Evolutionary conservation across 352 stramenopile species (phyloP), one percentile per base, ranked within the genome.

Genomic region (Globisporangium mamillatum): DNA sequence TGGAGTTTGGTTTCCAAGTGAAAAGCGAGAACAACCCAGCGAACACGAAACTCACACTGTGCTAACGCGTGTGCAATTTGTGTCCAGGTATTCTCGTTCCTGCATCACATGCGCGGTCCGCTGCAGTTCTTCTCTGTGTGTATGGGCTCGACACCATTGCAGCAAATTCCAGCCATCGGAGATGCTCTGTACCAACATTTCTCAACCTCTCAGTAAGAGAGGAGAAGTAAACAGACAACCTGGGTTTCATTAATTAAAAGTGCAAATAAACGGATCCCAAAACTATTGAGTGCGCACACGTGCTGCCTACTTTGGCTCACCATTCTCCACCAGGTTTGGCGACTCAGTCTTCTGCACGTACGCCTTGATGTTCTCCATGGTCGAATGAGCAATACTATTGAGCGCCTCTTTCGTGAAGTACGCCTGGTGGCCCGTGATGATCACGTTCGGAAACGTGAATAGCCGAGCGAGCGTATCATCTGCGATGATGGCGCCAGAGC

Each of bases 321-420:
- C 77, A 53, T 61, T 80, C 72, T 80, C 88, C 54, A 93, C 76
- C 67, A 83, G 73, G 73, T 87, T 93, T 46, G 89, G 71, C 27
- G 80, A 62, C 41, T 76, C 75, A 9, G 72, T 74, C 20, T 46
- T 29, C 38, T 46, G 18, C 2, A 68, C 64, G 38, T 84, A 90
- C 52, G 80, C 82, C 48, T 86, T 76, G 69, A 92, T 85, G 72
- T 94, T 94, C 36, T 76, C 70, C 78, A 94, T 89, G 3, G 84
- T 94, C 4, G 80, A 88, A 64, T 85, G 78, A 3, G 76, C 80
- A 50, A 94, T 94, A 70, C 83, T 92, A 58, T 80, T 67, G 16
- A 94, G 68, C 0, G 86, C 86, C 38, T 94, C 86, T 57, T 92
- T 82, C 1, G 84, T 94, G 69, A 92, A 92, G 74, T 89, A 93